Base-by-base conservation (phyloP, 805 yeast genomes). In the Yarrowia keelungensis region DNA sequence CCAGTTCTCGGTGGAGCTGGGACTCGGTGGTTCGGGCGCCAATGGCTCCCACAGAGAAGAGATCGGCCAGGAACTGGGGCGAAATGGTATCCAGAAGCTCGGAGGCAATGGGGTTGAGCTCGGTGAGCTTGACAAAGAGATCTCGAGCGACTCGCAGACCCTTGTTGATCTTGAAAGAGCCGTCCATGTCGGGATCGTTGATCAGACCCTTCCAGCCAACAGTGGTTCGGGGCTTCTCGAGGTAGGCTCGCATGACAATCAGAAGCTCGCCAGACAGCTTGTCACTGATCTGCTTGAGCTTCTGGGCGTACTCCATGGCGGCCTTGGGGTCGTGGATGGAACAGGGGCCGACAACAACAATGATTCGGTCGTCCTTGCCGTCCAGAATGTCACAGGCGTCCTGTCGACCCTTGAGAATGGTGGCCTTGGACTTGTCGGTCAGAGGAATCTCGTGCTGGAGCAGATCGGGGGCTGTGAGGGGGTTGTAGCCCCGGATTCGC, bases 1-100 rank as follows among this genome's bases (percentile, higher is more conserved):
- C 97, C 73, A 94, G 85, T 80, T 94, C 99, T 79, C 99, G 89
- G 80, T 94, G 99, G 68, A 94, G 86, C 82, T 94, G 99, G 47
- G 97, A 92, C 82, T 94, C 99, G 47, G 99, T 94, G 56, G 99
- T 94, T 84, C 99, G 89, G 47, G 99, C 99, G 75, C 99, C 99
- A 78, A 94, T 93, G 61, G 99, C 99, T 76, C 99, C 99, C 67
- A 95, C 86, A 35, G 97, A 90, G 85, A 94, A 89, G 73, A 94
- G 86, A 79, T 94, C 99, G 64, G 95, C 87, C 75, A 94, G 84
- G 81, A 90, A 94, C 83, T 94, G 97, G 1, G 99, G 99, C 15
- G 97, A 92, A 71, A 95, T 94, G 36, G 98, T 94, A 80, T 94
- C 99, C 77, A 94, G 86, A 97, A 94, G 94, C 81, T 94, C 99